Evolutionary conservation across 805 yeast species (phyloP).

Genomic region (Starmera pachycereana): DNA sequence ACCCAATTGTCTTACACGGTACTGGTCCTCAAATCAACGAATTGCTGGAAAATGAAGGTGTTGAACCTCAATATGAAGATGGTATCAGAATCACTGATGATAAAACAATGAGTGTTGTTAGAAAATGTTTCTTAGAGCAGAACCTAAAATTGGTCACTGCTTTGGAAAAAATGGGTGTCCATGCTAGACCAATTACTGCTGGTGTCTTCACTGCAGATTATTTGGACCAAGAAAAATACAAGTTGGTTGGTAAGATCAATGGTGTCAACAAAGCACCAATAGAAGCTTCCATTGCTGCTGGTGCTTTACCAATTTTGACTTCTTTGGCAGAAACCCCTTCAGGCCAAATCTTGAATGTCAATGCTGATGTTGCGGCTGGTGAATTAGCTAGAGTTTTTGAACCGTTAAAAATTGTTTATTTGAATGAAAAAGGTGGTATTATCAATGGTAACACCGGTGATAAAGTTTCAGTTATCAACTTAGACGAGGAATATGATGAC

Average conservation of each 20-base stretch:
- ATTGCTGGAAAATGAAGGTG: constrained; percentile 84
- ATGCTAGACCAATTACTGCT: constrained; percentile 96
- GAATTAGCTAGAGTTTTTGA: constrained; percentile 94
- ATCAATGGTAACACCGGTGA: constrained; percentile 88
- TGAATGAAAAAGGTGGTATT: constrained; percentile 97
- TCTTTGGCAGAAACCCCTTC: constrained; percentile 94
- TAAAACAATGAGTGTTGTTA: constrained; percentile 91
- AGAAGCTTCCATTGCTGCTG: constrained; percentile 91
- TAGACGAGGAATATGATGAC: constrained; percentile 92
- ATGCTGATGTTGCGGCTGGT: constrained; percentile 99
- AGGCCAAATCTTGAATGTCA: constrained; percentile 94
- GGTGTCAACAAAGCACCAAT: constrained; percentile 82
- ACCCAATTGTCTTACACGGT: constrained; percentile 95
- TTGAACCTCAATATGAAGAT: constrained; percentile 91
- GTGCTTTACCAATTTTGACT: constrained; percentile 92
- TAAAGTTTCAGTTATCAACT: constrained; percentile 78
- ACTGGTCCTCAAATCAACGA: constrained; percentile 99
- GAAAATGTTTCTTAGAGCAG: constrained; percentile 92
- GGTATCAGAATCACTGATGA: constrained; percentile 95
- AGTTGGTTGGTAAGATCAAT: constrained; percentile 83
- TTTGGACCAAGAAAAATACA: constrained; percentile 81
- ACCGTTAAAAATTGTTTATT: constrained; percentile 91
- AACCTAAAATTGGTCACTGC: constrained; percentile 93
- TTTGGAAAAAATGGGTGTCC: constrained; percentile 90
- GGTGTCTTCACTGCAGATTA: constrained; percentile 95